These are phyloP conservation scores for Anethum foeniculum DNA, from an alignment of 140 eudicot genomes.

Conservation along the genomic window DNA sequence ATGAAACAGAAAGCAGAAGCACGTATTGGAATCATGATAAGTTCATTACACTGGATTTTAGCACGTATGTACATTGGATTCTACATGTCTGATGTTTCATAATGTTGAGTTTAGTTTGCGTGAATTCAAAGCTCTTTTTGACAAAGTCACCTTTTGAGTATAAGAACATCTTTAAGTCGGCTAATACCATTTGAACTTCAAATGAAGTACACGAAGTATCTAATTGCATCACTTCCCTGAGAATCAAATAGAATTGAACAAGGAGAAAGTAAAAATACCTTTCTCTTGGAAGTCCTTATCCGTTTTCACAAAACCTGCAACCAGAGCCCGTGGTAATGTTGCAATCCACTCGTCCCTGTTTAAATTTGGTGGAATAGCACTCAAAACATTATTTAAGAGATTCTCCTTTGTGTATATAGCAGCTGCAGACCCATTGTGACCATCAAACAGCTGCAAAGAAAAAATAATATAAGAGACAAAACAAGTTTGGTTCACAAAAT, in stretches of 20 bases:
- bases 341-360: constrained; percentile 83
- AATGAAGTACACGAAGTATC: neutral
- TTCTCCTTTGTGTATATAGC: constrained; percentile 87
- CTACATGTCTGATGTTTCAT: neutral
- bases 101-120: neutral
- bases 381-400: constrained; percentile 65
- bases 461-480: neutral
- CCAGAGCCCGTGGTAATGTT: constrained; percentile 91
- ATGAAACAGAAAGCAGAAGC: neutral
- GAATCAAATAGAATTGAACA: neutral
- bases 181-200: neutral
- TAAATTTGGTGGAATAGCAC: constrained; percentile 78
- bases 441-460: constrained; percentile 76
- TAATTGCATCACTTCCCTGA: neutral
- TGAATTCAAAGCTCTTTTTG: neutral
- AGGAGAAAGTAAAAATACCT: constrained; percentile 36
- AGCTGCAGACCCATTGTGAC: constrained; percentile 90
- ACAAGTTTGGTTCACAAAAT: neutral
- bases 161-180: neutral
- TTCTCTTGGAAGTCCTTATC: constrained; percentile 85
- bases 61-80: neutral
- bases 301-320: constrained; percentile 88
- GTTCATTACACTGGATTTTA: neutral
- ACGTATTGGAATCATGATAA: neutral
- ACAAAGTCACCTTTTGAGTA: neutral